Conservation (phyloP, 768 basidiomycete species). For the Tricholoma furcatifolium region DNA sequence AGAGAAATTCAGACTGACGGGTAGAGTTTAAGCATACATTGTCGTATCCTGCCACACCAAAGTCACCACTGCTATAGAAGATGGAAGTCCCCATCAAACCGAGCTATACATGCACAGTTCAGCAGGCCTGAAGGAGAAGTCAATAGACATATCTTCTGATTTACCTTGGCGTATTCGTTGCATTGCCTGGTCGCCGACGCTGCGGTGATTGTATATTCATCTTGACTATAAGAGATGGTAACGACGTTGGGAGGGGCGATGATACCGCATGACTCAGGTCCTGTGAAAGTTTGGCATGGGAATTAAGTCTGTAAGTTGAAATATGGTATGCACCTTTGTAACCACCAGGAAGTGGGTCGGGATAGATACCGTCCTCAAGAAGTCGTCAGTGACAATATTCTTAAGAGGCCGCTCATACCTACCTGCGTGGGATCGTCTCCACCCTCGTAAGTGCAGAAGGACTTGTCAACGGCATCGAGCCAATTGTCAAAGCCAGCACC, state of each 20-base stretch:
- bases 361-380: slow-evolving; percentile 23
- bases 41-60: slow-evolving; percentile 21
- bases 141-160: too few species aligned
- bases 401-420: neutral
- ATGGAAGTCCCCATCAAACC: slow-evolving; percentile 61
- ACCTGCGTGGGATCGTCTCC: slow-evolving; percentile 39
- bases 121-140: neutral
- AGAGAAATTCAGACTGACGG: slow-evolving; percentile 23
- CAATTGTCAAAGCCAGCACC: slow-evolving; percentile 49
- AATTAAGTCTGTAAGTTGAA: too few species aligned
- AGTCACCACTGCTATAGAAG: slow-evolving; percentile 34
- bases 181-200: slow-evolving; percentile 46
- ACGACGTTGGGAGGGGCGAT: slow-evolving; percentile 41
- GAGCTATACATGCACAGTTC: slow-evolving; percentile 31
- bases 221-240: slow-evolving; percentile 42
- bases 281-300: slow-evolving; percentile 8
- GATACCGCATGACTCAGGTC: slow-evolving; percentile 37
- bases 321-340: neutral
- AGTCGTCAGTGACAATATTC: too few species aligned
- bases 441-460: slow-evolving; percentile 46
- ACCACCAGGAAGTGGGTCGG: neutral
- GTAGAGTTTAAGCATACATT: slow-evolving; percentile 41
- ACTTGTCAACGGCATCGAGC: slow-evolving; percentile 45
- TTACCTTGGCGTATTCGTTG: slow-evolving; percentile 41
- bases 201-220: slow-evolving; percentile 38